Base-by-base conservation (phyloP, 2,329 filamentous ascomycete species). In the Neopestalotiopsis rosae region DNA sequence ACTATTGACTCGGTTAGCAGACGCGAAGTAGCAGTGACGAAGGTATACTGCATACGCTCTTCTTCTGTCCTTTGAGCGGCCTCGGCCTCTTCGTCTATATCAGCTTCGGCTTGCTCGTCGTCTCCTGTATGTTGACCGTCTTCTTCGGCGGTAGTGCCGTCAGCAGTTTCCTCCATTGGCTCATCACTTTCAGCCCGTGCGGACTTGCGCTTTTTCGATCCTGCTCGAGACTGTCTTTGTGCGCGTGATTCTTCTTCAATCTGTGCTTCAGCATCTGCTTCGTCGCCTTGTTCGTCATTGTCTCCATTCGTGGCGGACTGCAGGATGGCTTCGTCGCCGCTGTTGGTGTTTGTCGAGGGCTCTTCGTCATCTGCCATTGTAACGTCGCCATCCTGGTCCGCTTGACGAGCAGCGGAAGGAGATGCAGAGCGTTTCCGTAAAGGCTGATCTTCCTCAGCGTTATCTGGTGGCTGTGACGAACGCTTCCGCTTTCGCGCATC, bases 11-110 rank as follows among this genome's bases (percentile, higher is more conserved):
- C 45, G 69, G 71, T 80, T 71, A 82, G 78, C 74, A 68, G 61
- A 58, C 49, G 38, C 34, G 62, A 70, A 56, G 61, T 64, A 64
- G 14, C 42, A 65, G 52, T 52, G 65, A 71, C 62, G 32, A 45
- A 20, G 34, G 52, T 17, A 61, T 67, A 45, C 64, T 42, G 75
- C 87, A 79, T 87, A 89, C 90, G 78, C 76, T 91, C 89, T 87
- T 93, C 91, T 69, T 90, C 88, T 70, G 90, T 90, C 67, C 81
- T 89, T 65, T 87, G 84, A 24, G 84, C 86, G 62, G 83, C 85
- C 72, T 91, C 89, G 2, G 84, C 83, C 71, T 91, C 89, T 70
- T 89, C 89, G 71, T 89, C 87, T 67, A 84, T 82, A 73, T 90
- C 88, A 72, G 83, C 82, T 68, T 90, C 87, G 61, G 78, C 82